These are phyloP conservation scores for Wakefieldia striispora DNA, from an alignment of 768 basidiomycete genomes.

Conservation along the genomic window DNA sequence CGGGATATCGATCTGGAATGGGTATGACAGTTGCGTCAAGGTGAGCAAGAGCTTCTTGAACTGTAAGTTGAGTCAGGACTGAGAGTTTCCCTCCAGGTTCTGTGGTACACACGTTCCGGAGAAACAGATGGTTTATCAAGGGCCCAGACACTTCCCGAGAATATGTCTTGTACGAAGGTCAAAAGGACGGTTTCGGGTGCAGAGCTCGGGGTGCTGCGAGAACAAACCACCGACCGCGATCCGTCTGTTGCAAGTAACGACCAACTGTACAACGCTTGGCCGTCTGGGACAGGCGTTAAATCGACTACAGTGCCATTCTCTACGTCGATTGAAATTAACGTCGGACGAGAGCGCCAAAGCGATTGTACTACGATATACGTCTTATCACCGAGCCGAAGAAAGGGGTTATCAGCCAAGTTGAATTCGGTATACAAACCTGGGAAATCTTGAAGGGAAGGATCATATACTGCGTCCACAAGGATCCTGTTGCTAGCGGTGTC, in stretches of 20 bases:
- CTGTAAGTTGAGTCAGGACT: conserved; percentile 27
- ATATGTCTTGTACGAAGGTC: conserved; percentile 26
- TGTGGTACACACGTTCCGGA: conserved; percentile 33
- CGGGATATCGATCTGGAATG: conserved; percentile 48
- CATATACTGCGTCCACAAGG: conserved; percentile 44
- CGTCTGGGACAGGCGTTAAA: conserved; percentile 11
- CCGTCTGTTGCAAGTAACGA: conserved; percentile 51
- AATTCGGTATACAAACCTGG: conserved; percentile 62
- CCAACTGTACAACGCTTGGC: conserved; percentile 46
- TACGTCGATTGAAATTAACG: conserved; percentile 46
- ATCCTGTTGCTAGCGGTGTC: conserved; percentile 10
- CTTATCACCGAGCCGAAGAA: conserved; percentile 29
- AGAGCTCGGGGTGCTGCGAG: conserved; percentile 45
- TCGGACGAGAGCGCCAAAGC: conserved; percentile 52
- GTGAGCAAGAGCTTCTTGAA: conserved; percentile 37
- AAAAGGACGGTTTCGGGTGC: conserved; percentile 54
- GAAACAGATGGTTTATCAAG: conserved; percentile 44
- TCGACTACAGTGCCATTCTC: conserved; percentile 41
- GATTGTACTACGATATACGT: conserved; percentile 40
- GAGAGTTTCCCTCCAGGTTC: neutral
- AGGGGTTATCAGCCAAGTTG: conserved; percentile 43
- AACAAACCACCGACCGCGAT: conserved; percentile 40
- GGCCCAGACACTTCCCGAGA: conserved; percentile 33
- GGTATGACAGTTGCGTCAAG: conserved; percentile 45
- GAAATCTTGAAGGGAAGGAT: conserved; percentile 42